Evolutionary conservation across 2,329 filamentous ascomycete genomes (phyloP).

Genomic region (Fusarium protoensiforme): DNA sequence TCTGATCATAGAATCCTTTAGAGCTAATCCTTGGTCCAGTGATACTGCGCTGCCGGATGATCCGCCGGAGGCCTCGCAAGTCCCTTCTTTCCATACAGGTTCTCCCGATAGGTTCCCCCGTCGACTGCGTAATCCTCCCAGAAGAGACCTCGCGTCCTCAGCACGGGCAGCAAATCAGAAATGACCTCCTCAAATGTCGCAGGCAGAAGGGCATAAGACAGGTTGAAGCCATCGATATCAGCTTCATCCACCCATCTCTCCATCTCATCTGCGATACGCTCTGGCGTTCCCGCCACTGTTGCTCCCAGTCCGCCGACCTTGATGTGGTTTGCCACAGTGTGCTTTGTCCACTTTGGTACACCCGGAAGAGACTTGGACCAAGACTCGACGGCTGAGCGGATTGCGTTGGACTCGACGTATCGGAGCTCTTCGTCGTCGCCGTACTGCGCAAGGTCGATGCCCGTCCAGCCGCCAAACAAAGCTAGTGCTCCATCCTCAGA

Average conservation of each 20-base stretch:
- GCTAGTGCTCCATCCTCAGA: conserved; percentile 71
- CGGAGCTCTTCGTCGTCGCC: conserved; percentile 72
- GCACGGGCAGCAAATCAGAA: conserved; percentile 71
- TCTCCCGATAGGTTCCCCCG: conserved; percentile 56
- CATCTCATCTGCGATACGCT: conserved; percentile 47
- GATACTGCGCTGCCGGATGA: conserved; percentile 53
- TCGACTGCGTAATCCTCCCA: conserved; percentile 60
- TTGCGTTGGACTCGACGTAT: conserved; percentile 70
- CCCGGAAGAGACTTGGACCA: conserved; percentile 55
- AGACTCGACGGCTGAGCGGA: conserved; percentile 61
- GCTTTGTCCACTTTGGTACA: conserved; percentile 37
- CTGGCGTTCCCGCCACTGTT: conserved; percentile 45
- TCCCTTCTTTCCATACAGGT: conserved; percentile 52
- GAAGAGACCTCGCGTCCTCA: conserved; percentile 67
- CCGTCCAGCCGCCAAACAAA: conserved; percentile 75
- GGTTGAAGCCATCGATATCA: conserved; percentile 69
- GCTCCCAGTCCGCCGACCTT: conserved; percentile 47
- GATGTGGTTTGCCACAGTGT: conserved; percentile 47
- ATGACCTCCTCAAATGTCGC: conserved; percentile 75
- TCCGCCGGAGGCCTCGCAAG: conserved; percentile 49
- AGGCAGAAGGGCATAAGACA: conserved; percentile 54
- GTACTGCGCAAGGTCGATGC: conserved; percentile 70
- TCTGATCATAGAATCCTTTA: not conserved
- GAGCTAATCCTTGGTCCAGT: conserved; percentile 51
- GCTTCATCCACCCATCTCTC: conserved; percentile 59